Evolutionary conservation across 768 basidiomycete species (phyloP), one percentile per base, ranked within the genome.

Genomic region (Suillus subaureus): DNA sequence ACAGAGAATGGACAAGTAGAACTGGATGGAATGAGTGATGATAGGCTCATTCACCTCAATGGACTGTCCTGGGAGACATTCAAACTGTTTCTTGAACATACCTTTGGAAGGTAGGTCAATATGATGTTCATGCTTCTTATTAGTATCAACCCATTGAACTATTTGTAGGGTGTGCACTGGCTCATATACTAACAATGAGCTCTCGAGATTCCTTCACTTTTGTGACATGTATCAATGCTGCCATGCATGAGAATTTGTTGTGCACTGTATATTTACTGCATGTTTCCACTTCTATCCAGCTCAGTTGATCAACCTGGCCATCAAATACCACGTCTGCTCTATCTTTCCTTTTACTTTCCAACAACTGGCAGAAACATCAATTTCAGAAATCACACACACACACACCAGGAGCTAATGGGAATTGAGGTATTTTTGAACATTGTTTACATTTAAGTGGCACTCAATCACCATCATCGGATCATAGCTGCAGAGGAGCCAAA

Each of bases 401-500:
- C 52, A 65, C 21, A 65, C 21, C 28, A 23, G 7, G 16, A 12
- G 3, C n/a, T 64, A 11, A 65, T 70, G 13, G 64, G 69, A 13
- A n/a, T 6, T 1, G 23, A 51, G 3, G 23, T 61, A 4, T 64
- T 62, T 42, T 28, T n/a, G 8, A 40, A 8, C 37, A 6, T 68
- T 1, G 60, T 49, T 8, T 54, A 40, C 7, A 26, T 45, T 4
- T 52, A 68, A 31, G 33, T 52, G 4, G 57, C 43, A 1, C 65
- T 70, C 0, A 47, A 67, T 18, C 31, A 62, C 1, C 62, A 69
- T 31, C 37, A 61, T 37, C 33, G 18, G 1, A 63, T 70, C 1
- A 6, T 70, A n/a, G 66, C 68, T 31, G 31, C 42, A 2, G 62
- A 70, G 63, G 40, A 61, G 31, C 69, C 66, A 1, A 39, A 2